A percentile compares a stretch with the other conserved stretches of the same genome.
These are phyloP conservation scores for Chrysopogon serrulatus DNA, from an alignment of 176 grass and related monocot species.

Conservation along the genomic window DNA sequence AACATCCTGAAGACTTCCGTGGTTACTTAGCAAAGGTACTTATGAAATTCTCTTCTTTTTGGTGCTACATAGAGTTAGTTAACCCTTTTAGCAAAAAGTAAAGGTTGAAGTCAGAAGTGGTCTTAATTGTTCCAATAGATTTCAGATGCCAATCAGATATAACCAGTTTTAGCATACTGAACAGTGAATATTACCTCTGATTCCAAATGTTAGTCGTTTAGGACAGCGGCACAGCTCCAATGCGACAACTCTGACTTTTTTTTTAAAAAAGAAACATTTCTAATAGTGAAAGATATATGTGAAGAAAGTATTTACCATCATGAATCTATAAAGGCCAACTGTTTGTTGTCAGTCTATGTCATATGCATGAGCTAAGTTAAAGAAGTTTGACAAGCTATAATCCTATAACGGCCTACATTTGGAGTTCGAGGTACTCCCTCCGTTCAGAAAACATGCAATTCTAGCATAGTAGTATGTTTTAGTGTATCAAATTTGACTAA, in stretches of 20 bases:
- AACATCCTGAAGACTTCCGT: conserved; percentile 90
- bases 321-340: not conserved
- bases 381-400: not conserved
- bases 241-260: not conserved
- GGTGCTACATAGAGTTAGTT: not conserved
- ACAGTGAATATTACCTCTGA: not conserved
- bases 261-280: not conserved
- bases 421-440: not conserved
- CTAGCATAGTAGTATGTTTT: too few species aligned
- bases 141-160: not conserved
- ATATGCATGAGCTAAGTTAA: not conserved
- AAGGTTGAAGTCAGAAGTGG: not conserved
- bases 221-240: not conserved
- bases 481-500: too few species aligned
- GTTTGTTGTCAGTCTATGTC: not conserved
- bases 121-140: not conserved
- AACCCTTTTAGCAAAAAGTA: not conserved
- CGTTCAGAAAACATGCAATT: too few species aligned
- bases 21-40: conserved; percentile 90
- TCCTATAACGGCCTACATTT: not conserved
- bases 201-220: not conserved
- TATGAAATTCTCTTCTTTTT: not conserved
- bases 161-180: not conserved
- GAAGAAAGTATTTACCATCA: not conserved
- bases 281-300: not conserved